Conservation (phyloP, 2,329 filamentous ascomycete species). For the Hyphodiscus sp. region DNA sequence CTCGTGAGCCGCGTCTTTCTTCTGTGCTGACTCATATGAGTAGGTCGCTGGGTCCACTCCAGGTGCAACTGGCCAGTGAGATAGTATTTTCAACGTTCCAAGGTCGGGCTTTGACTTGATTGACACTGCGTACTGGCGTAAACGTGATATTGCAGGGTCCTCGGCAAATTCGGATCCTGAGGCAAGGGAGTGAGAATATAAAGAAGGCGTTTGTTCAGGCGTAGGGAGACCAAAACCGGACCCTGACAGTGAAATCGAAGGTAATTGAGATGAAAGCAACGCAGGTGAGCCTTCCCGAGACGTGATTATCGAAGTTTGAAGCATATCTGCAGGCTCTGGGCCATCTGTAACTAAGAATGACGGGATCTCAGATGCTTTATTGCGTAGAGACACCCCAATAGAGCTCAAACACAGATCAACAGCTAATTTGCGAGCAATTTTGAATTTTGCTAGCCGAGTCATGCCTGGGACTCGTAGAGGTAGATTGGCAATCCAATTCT, state of each 20-base stretch:
- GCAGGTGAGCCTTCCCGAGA: conserved; percentile 16
- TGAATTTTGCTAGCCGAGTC: conserved; percentile 25
- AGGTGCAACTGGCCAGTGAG: conserved; percentile 31
- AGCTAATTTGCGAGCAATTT: conserved; percentile 23
- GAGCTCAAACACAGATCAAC: conserved; percentile 28
- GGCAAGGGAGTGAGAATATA: conserved; percentile 21
- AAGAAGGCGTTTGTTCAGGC: conserved; percentile 22
- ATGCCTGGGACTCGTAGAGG: conserved; percentile 19
- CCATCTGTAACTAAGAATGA: not conserved
- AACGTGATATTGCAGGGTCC: conserved; percentile 29
- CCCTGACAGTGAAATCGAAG: conserved; percentile 4
- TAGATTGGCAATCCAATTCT: conserved; percentile 26
- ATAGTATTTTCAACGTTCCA: conserved; percentile 26
- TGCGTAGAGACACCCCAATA: conserved; percentile 21
- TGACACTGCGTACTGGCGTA: conserved; percentile 31
- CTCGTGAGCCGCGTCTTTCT: conserved; percentile 9
- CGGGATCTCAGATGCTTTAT: conserved; percentile 5
- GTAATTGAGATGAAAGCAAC: conserved; percentile 18
- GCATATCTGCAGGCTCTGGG: not conserved
- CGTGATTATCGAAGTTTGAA: conserved; percentile 6
- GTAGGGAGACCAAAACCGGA: conserved; percentile 14
- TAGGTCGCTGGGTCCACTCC: conserved; percentile 31
- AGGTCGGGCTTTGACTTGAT: conserved; percentile 26
- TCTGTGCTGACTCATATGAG: conserved; percentile 23
- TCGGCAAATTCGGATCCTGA: conserved; percentile 20